phyloP scores from a whole-genome alignment of 441 rosid genomes.

The Gossypium schwendimanii region DNA sequence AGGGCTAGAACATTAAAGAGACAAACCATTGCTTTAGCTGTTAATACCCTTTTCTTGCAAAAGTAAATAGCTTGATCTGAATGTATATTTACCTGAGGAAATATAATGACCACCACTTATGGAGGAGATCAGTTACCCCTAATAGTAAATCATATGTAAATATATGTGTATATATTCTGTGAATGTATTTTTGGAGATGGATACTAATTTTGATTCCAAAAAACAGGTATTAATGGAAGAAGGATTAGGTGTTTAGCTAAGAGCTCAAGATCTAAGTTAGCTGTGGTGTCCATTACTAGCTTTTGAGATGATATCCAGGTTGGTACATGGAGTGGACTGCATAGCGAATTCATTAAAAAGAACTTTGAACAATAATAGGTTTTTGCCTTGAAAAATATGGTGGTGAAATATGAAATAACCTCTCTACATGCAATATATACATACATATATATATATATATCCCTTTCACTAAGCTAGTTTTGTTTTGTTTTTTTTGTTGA shows the following conservation, averaged over 20 bases:
- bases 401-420: not conserved
- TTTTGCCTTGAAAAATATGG: not conserved
- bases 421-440: too few relatives aligned
- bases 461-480: too few relatives aligned
- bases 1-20: not conserved
- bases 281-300: not conserved
- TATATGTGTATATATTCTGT: too few relatives aligned
- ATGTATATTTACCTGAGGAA: too few relatives aligned
- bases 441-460: too few relatives aligned
- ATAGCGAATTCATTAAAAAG: not conserved
- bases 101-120: too few relatives aligned
- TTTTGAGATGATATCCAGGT: not conserved
- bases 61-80: too few relatives aligned
- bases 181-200: not conserved
- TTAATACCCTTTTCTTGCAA: too few relatives aligned
- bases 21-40: too few relatives aligned
- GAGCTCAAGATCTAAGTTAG: not conserved
- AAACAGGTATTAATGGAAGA: not conserved
- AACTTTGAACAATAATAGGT: not conserved
- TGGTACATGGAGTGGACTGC: not conserved
- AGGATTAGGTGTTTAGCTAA: not conserved
- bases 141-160: too few relatives aligned
- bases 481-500: too few relatives aligned
- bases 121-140: too few relatives aligned
- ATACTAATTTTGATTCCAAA: not conserved